Evolutionary conservation across 306 rosid species (phyloP), one percentile per base, ranked within the genome.

Genomic region (Trifolium repens): DNA sequence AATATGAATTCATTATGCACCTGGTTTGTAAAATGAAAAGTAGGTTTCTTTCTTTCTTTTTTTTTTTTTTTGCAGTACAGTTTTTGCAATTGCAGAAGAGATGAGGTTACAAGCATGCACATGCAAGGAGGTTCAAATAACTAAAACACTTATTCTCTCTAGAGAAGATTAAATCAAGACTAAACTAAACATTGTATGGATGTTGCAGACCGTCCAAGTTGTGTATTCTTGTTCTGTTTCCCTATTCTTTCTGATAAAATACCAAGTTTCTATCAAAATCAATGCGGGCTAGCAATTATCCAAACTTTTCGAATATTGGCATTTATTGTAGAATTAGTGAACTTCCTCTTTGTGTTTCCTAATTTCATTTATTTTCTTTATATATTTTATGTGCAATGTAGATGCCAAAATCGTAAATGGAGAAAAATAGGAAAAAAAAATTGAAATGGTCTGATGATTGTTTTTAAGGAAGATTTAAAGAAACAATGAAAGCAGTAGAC

Each of bases 11-110:
- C 60, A 62, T 39, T 17, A 53, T 67, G 60, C 11, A 69, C 53
- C 59, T 61, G 69, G 40, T 72, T 61, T 78, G 24, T 32, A 72
- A 81, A 76, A 65, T 17, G 57, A 62, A 67, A 81, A 43, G 47
- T 7, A 19, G 37, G 60, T 67, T 79, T 71, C 26, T 11, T 58
- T 32, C 6, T 32, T 32, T 32, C 7, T 58, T 32, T 42, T 53
- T 53, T 9, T 8, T 69, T 34, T 39, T 7, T 19, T 68, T 24
- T 37, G 72, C 50, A 80, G 10, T 40, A 40, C n/a, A 32, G 32
- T 14, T 5, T 80, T 26, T 67, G 59, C 26, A 59, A 74, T 59
- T 67, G 76, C 40, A 74, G 54, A 37, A 67, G 44, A 44, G 50
- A 40, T 67, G 50, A 8, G 39, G 69, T 53, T 47, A 47, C 71